phyloP scores from a whole-genome alignment of 2,329 filamentous ascomycete genomes.

The Aspergillus alliaceus region DNA sequence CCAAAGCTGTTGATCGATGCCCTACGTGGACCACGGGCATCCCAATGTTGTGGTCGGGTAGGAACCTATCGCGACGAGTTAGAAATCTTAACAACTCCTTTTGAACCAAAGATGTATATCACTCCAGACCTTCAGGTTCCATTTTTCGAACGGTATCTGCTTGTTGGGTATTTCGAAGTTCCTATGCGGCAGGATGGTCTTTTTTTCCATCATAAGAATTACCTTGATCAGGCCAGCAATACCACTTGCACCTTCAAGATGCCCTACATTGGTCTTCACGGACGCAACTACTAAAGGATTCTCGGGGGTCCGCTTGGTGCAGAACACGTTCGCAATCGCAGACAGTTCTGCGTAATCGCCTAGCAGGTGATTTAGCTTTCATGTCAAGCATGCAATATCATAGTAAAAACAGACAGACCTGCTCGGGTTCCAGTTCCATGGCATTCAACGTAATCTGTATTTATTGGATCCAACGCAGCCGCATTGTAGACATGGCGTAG shows the following conservation, averaged over 20 bases:
- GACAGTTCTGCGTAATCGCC: not conserved
- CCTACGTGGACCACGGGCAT: conserved; percentile 14
- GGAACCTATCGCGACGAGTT: not conserved
- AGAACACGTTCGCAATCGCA: not conserved
- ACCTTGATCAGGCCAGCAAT: conserved; percentile 45
- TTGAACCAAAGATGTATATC: conserved; percentile 4
- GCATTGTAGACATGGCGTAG: not conserved
- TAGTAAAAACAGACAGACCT: not conserved
- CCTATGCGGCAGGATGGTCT: conserved; percentile 44
- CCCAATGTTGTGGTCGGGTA: too few species aligned
- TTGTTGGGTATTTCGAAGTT: too few species aligned
- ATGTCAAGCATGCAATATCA: not conserved
- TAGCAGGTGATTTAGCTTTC: not conserved
- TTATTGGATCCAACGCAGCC: not conserved
- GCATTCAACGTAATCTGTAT: not conserved
- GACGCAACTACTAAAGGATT: not conserved
- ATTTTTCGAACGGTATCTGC: conserved; percentile 32
- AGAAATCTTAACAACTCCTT: too few species aligned
- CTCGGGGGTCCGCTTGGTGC: not conserved
- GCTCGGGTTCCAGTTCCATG: conserved; percentile 7
- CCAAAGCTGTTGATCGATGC: conserved; percentile 28
- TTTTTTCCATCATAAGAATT: conserved; percentile 45
- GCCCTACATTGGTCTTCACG: conserved; percentile 16
- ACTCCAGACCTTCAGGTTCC: conserved; percentile 10
- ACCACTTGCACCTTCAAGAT: conserved; percentile 36